Percentiles rank a stretch among this genome's conserved stretches.
These are phyloP conservation scores for Aspergillus udagawae DNA, from an alignment of 2,329 filamentous ascomycete species.

Conservation along the genomic window DNA sequence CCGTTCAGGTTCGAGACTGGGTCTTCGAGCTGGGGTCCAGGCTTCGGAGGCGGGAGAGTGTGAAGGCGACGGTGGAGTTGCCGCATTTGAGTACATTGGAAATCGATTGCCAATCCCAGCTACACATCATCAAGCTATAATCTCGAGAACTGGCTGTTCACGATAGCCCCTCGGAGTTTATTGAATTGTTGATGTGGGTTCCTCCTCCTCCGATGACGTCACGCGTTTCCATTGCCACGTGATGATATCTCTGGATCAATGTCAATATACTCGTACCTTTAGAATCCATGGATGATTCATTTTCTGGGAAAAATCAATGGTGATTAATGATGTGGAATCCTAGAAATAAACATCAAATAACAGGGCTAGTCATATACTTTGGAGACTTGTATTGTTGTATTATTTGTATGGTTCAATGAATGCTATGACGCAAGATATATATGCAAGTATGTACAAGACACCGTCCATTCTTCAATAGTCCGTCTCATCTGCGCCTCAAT, in stretches of 20 bases:
- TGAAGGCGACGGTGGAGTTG: not conserved
- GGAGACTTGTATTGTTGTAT: not conserved
- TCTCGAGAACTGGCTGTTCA: no score
- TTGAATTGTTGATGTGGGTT: not conserved
- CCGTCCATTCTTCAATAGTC: not conserved
- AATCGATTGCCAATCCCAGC: no score
- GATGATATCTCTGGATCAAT: not conserved
- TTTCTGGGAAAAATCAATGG: no score
- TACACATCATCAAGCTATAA: not conserved
- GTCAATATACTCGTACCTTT: not conserved
- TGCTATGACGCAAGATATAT: not conserved
- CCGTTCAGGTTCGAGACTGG: slow-evolving; percentile 32
- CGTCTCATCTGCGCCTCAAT: not conserved
- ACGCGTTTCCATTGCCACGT: not conserved
- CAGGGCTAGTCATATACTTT: not conserved
- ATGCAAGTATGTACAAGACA: not conserved
- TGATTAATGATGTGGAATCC: no score
- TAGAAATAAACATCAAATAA: not conserved
- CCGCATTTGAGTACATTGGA: not conserved
- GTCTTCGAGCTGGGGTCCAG: slow-evolving; percentile 20
- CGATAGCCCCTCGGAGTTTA: no score
- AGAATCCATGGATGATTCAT: not conserved
- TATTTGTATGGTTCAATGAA: not conserved
- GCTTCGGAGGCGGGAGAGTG: slow-evolving; percentile 8
- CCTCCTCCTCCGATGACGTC: not conserved